These are phyloP conservation scores for Alternaria ventricosa DNA, from an alignment of 2,329 filamentous ascomycete species.

Conservation along the genomic window DNA sequence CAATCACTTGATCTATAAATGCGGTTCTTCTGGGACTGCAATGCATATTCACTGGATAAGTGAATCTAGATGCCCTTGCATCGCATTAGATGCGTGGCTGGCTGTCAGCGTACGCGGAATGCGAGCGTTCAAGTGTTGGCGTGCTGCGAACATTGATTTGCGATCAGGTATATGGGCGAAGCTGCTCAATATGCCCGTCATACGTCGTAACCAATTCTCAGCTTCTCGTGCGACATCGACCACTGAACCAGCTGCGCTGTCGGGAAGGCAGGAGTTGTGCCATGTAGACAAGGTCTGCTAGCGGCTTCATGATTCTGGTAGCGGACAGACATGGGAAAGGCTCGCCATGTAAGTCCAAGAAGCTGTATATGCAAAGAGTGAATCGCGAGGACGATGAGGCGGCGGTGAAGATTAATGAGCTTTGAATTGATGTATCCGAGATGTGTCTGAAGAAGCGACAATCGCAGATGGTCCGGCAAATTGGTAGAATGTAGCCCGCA, in stretches of 20 bases:
- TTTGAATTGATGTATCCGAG: conserved; percentile 36
- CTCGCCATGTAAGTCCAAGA: neutral
- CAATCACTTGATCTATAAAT: neutral
- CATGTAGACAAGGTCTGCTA: neutral
- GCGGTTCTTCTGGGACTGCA: neutral
- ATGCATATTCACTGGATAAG: neutral
- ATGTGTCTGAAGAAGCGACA: conserved; percentile 26
- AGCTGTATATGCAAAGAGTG: neutral
- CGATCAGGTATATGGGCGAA: neutral
- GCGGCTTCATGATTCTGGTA: neutral
- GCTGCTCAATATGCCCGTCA: neutral
- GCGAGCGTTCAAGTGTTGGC: neutral
- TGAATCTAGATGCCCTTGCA: neutral
- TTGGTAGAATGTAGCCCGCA: conserved; percentile 28
- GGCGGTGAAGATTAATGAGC: conserved; percentile 17
- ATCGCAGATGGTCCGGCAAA: conserved; percentile 26
- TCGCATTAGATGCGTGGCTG: neutral
- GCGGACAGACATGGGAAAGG: neutral
- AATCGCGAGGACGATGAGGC: conserved; percentile 3
- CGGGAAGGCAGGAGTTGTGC: neutral
- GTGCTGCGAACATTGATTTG: neutral
- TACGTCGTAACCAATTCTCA: neutral
- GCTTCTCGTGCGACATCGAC: neutral
- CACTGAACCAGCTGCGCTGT: neutral
- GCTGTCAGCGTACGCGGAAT: neutral